Base-by-base conservation (phyloP, 2,329 filamentous ascomycete species). In the Xylaria polymorpha region DNA sequence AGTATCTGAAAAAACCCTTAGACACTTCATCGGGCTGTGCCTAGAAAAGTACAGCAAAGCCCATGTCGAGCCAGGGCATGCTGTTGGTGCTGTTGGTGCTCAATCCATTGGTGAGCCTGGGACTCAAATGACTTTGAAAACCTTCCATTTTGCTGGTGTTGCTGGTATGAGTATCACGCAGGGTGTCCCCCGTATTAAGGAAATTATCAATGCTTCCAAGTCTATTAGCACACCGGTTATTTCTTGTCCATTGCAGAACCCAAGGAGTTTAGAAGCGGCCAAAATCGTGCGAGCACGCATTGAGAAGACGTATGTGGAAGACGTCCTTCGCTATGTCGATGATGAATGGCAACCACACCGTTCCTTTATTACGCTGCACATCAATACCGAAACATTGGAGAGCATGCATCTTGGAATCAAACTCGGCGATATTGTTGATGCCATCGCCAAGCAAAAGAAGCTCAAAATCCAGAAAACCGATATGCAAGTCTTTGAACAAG, bases 141-240 rank as follows among this genome's bases (percentile, higher is more conserved):
- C 96, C 79, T 98, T 98, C 89, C 96, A 98, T 92, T 99, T 99
- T 85, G 96, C 96, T 79, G 96, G 96, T 92, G 96, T 99, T 72
- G 96, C 96, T 51, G 95, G 95, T 80, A 98, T 99, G 96, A 97
- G 94, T 87, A 97, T 99, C 78, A 99, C 96, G 0, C 94, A 98
- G 78, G 96, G 96, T 92, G 96, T 99, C 7, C 96, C 96, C 1
- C 95, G 96, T 90, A 99, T 99, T 85, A 99, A 99, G 83, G 96
- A 99, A 85, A 99, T 99, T 74, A 99, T 99, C 89, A 99, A 99
- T 82, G 96, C 96, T 6, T 97, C 94, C 9, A 97, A 94, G 79
- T 85, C 86, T 59, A 99, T 99, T 81, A 97, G 92, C 80, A 99
- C 96, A 0, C 96, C 96, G 0, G 92, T 99, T 78, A 97, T 99